Base-by-base conservation (phyloP, 257 asterid genomes). In the Knoxia roxburghii region DNA sequence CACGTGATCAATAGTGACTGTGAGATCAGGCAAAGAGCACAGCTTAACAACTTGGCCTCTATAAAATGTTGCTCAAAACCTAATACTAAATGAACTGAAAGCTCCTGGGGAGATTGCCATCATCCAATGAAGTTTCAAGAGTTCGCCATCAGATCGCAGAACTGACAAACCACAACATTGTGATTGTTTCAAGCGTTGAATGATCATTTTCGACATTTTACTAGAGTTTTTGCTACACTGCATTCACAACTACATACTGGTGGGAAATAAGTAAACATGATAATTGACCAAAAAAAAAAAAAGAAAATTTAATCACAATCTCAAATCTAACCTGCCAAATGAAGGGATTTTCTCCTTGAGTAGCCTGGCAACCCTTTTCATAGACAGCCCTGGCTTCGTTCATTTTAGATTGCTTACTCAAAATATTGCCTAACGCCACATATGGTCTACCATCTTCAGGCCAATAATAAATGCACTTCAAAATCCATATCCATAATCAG, bases 391-490 rank as follows among this genome's bases (percentile, higher is more conserved):
- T 85, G 26, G 99, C 97, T 84, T 90, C 99, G 33, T 71, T 75
- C 76, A 68, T 65, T 76, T 77, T 90, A 10, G 90, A 86, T 71
- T 86, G 97, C 74, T 84, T 93, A 61, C 92, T 81, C 69, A 90
- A 67, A 54, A 79, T 66, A 79, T 83, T 93, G 48, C 97, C 99
- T 37, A 93, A 68, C 18, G 95, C 95, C 50, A 93, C 99, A 70
- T 93, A 93, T 39, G 97, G 73, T 75, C 99, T 90, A 79, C 99
- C 99, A 63, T 93, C 97, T 84, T 93, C 99, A 11, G 99, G 95
- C 99, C 99, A 93, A 75, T 77, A 77, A 68, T 69, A 71, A 77
- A 93, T 88, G 77, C 99, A 93, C 99, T 93, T 78, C 77, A 81
- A 9, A 70, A 59, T 46, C 62, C 53, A 73, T 33, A 70, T 52